Percentiles rank a stretch among this genome's conserved stretches.
These are phyloP conservation scores for Fusarium scirpi DNA, from an alignment of 2,329 filamentous ascomycete species.

Conservation along the genomic window DNA sequence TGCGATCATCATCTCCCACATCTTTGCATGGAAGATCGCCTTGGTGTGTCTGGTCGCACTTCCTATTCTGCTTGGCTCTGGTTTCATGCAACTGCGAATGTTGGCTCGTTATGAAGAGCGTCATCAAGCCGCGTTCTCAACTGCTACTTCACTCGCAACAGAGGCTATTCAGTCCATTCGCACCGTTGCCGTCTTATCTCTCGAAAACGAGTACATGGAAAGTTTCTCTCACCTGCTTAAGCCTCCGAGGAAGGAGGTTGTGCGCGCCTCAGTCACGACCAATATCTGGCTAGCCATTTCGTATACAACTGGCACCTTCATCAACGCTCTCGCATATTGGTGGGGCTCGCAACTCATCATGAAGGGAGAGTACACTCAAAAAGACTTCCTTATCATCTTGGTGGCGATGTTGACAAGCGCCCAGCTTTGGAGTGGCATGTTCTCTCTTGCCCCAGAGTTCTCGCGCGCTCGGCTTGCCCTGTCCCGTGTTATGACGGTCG, in stretches of 20 bases:
- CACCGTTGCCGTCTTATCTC: constrained; percentile 54
- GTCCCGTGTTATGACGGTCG: constrained; percentile 65
- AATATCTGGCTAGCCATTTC: constrained; percentile 72
- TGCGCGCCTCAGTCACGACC: constrained; percentile 60
- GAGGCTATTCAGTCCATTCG: constrained; percentile 37
- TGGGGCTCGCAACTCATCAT: constrained; percentile 80
- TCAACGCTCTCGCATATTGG: constrained; percentile 83
- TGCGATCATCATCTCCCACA: constrained; percentile 75
- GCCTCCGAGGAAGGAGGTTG: constrained; percentile 65
- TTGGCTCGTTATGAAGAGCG: constrained; percentile 72
- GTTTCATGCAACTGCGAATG: constrained; percentile 74
- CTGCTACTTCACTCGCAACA: constrained; percentile 36
- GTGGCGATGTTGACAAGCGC: constrained; percentile 78
- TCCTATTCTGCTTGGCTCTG: constrained; percentile 74
- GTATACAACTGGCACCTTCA: constrained; percentile 71
- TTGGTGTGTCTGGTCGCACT: constrained; percentile 76
- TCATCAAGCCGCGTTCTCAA: constrained; percentile 71
- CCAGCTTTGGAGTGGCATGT: constrained; percentile 78
- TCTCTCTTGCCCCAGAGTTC: constrained; percentile 78
- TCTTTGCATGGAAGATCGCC: constrained; percentile 81
- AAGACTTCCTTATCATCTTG: constrained; percentile 79
- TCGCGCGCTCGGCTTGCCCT: constrained; percentile 72
- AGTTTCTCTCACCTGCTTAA: constrained; percentile 65
- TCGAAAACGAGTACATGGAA: constrained; percentile 63
- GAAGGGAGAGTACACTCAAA: constrained; percentile 70